phyloP scores from a whole-genome alignment of 441 rosid species.

The Gossypium lobatum region DNA sequence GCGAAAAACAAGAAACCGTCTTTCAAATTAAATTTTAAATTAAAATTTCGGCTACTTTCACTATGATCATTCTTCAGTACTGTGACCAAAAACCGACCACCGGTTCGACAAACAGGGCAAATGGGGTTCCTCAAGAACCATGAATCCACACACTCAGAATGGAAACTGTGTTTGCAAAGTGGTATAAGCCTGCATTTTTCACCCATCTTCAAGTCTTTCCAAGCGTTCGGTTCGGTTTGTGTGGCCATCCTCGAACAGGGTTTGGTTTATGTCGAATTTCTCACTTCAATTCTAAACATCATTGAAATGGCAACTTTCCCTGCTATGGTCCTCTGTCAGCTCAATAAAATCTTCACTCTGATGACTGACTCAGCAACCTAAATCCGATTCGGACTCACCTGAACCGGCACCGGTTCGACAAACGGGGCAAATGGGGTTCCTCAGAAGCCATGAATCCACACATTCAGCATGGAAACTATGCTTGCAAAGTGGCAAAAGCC shows the following conservation, averaged over 20 bases:
- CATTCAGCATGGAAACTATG: constrained; percentile 53
- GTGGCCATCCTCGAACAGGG: constrained; percentile 27
- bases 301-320: constrained; percentile 2
- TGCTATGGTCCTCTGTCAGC: neutral
- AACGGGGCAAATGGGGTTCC: constrained; percentile 49
- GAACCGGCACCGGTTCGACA: constrained; percentile 34
- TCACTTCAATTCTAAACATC: constrained; percentile 15
- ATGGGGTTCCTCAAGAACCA: constrained; percentile 51
- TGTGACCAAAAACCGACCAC: neutral
- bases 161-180: constrained; percentile 41
- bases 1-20: neutral
- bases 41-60: neutral
- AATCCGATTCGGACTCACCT: neutral
- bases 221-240: too few species aligned
- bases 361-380: constrained; percentile 15
- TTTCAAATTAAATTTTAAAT: neutral
- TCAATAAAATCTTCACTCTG: constrained; percentile 12
- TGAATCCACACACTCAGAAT: constrained; percentile 41
- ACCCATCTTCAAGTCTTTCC: constrained; percentile 39
- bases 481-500: constrained; percentile 37
- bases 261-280: constrained; percentile 10
- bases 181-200: constrained; percentile 51
- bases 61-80: constrained; percentile 8
- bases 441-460: constrained; percentile 49
- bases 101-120: constrained; percentile 45